Evolutionary conservation across 768 basidiomycete genomes (phyloP), one percentile per base, ranked within the genome.

Genomic region (Phaeotremella fagi): DNA sequence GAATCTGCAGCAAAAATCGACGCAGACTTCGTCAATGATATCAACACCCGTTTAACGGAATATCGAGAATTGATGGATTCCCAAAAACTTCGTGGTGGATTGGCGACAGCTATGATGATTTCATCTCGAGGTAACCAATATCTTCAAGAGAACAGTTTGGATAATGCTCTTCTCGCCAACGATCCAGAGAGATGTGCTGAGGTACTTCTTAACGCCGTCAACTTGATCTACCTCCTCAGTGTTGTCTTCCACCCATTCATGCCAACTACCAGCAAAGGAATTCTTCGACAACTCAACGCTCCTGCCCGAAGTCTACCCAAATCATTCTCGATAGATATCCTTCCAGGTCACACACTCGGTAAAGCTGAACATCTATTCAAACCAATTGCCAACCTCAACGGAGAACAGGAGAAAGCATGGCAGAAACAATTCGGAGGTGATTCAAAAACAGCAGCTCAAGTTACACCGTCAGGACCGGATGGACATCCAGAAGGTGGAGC

Each of bases 231-330:
- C 72, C 77, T 85, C 31, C 80, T 99, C 52, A 86, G 89, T 12
- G 85, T 83, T 25, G 78, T 95, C 62, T 75, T 90, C 60, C 86
- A 91, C 70, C 94, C 95, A 0, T 99, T 90, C 83, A 97, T 99
- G 91, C 95, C 95, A 35, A 80, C 84, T 12, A 94, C 88, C 0
- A 84, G 86, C 29, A 82, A 82, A 23, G 79, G 83, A 2, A 91
- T 99, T 60, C 79, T 94, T 49, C 66, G 73, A 18, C 95, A 99
- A 68, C 81, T 98, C 59, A 89, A 95, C 68, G 91, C 90, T 0
- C 90, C 90, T 1, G 80, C 86, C 3, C 84, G 94, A 27, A 78
- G 80, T 7, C 84, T 94, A 2, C 88, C 94, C 1, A 80, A 51
- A 79, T 79, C 27, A 7, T 77, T 95, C 60, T 77, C 81, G 4